These are phyloP conservation scores for Mortierella sp. DNA, from an alignment of 371 early-diverging fungal genomes.

Conservation along the genomic window DNA sequence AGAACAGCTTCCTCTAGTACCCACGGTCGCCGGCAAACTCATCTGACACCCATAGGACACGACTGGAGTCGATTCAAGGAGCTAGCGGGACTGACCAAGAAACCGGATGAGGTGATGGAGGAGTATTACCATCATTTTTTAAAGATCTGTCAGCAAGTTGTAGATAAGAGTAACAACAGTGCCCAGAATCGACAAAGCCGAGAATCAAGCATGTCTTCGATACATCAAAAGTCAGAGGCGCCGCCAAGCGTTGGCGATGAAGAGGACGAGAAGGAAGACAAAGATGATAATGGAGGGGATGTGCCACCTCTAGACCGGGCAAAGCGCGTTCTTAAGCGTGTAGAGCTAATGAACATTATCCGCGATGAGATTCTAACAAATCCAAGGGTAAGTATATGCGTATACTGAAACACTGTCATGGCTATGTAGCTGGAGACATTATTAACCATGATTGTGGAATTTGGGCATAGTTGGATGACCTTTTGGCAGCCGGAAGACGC, in stretches of 20 bases:
- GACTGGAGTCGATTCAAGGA: slow-evolving; percentile 82
- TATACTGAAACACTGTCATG: not conserved
- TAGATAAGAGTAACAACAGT: slow-evolving; percentile 53
- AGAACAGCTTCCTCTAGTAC: slow-evolving; percentile 26
- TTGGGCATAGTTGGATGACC: slow-evolving; percentile 32
- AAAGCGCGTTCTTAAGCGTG: slow-evolving; percentile 77
- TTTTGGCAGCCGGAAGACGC: slow-evolving; percentile 41
- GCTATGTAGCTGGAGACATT: not conserved
- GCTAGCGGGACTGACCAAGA: slow-evolving; percentile 74
- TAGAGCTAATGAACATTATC: slow-evolving; percentile 78
- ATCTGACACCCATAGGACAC: slow-evolving; percentile 14
- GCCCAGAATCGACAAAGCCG: slow-evolving; percentile 52
- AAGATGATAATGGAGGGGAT: slow-evolving; percentile 62
- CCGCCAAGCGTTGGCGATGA: slow-evolving; percentile 46
- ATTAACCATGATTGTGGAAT: not conserved
- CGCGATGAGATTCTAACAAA: slow-evolving; percentile 72
- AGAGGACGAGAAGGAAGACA: slow-evolving; percentile 54
- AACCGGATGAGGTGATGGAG: slow-evolving; percentile 79
- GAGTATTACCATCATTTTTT: slow-evolving; percentile 69
- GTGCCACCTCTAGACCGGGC: slow-evolving; percentile 77
- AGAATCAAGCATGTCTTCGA: slow-evolving; percentile 60
- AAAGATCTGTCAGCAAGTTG: slow-evolving; percentile 70
- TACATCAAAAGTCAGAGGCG: slow-evolving; percentile 15
- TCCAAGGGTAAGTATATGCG: slow-evolving; percentile 49
- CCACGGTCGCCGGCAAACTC: slow-evolving; percentile 23